Evolutionary conservation across 1,284 basidiomycete genomes (phyloP).

Genomic region (Athelia psychrophila): DNA sequence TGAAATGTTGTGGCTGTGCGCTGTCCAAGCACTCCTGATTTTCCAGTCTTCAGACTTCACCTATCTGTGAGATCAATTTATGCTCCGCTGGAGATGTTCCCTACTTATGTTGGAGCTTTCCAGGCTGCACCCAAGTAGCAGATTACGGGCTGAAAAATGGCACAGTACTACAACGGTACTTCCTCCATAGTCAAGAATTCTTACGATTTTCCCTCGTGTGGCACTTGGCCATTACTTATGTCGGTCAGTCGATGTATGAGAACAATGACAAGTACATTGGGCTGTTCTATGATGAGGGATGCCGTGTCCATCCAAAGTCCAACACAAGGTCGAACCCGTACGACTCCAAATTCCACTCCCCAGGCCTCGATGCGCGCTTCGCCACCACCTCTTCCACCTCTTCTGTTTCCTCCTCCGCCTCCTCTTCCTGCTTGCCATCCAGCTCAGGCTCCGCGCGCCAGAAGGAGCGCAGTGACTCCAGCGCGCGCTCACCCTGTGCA

Average conservation of each 20-base stretch:
- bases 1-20: too few relatives aligned
- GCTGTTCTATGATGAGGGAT: conserved; percentile 18
- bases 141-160: too few relatives aligned
- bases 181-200: too few relatives aligned
- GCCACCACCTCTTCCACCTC: not conserved
- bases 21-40: too few relatives aligned
- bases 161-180: too few relatives aligned
- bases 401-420: conserved; percentile 10
- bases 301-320: conserved; percentile 65
- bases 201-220: too few relatives aligned
- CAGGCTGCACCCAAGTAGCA: too few relatives aligned
- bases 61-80: too few relatives aligned
- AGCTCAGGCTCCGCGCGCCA: conserved; percentile 4
- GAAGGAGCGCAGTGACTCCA: not conserved
- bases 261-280: not conserved
- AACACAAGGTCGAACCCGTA: conserved; percentile 69
- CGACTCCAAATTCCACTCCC: conserved; percentile 66
- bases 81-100: too few relatives aligned
- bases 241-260: not conserved
- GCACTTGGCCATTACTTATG: too few relatives aligned
- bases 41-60: too few relatives aligned
- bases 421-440: not conserved
- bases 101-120: too few relatives aligned
- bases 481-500: conserved; percentile 1
- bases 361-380: conserved; percentile 33